Evolutionary conservation across 192 early-diverging fungal genomes (phyloP).

Genomic region (Geranomyces variabilis): DNA sequence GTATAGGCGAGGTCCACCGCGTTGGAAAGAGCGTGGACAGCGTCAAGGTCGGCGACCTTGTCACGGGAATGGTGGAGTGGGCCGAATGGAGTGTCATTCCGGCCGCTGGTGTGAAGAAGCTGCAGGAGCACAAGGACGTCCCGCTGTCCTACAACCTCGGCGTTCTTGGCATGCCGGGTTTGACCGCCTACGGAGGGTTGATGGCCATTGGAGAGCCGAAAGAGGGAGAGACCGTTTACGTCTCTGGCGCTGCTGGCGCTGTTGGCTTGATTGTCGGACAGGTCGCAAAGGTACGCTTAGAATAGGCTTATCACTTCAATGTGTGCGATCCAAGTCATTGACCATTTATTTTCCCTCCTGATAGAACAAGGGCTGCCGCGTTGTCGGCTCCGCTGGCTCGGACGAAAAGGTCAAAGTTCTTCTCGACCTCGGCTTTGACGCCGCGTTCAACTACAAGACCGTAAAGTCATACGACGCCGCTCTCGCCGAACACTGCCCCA

Average conservation of each 20-base stretch:
- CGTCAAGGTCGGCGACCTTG: slow-evolving; percentile 59
- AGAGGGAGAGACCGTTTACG: slow-evolving; percentile 79
- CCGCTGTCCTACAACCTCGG: slow-evolving; percentile 48
- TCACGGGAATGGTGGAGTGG: slow-evolving; percentile 63
- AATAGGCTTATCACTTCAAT: slow-evolving; percentile 6
- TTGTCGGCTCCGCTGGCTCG: slow-evolving; percentile 81
- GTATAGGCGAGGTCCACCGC: slow-evolving; percentile 63
- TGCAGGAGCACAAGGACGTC: slow-evolving; percentile 45
- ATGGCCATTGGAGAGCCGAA: slow-evolving; percentile 70
- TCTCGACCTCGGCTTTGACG: slow-evolving; percentile 74
- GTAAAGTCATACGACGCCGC: slow-evolving; percentile 47
- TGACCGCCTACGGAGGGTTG: slow-evolving; percentile 76
- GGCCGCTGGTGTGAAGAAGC: slow-evolving; percentile 21
- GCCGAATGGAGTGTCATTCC: slow-evolving; percentile 57
- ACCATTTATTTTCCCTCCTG: too few relatives aligned
- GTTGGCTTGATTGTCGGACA: slow-evolving; percentile 77
- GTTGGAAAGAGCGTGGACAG: slow-evolving; percentile 66
- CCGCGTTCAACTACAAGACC: slow-evolving; percentile 93
- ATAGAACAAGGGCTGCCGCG: slow-evolving; percentile 63
- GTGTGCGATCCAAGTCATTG: too few relatives aligned
- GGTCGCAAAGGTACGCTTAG: slow-evolving; percentile 58
- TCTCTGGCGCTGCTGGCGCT: slow-evolving; percentile 80
- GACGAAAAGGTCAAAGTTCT: slow-evolving; percentile 82
- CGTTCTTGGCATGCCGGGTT: slow-evolving; percentile 71
- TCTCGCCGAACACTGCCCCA: slow-evolving; percentile 66